Percentiles rank a stretch among this genome's conserved stretches.
phyloP scores from a whole-genome alignment of 352 stramenopile genomes.

The Phytophthora uliginosa region DNA sequence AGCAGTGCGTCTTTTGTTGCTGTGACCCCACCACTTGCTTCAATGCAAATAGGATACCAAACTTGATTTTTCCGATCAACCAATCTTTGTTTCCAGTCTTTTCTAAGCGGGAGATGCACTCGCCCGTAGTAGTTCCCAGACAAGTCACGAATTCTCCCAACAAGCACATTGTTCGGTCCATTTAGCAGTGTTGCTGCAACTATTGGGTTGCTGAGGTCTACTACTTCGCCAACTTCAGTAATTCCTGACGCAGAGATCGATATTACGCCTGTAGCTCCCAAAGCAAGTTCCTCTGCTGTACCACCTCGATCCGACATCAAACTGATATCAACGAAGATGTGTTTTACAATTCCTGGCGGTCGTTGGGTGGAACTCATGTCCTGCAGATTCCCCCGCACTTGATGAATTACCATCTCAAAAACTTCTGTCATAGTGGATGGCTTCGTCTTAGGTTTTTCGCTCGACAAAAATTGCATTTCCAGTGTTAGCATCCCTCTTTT shows the following conservation, averaged over 20 bases:
- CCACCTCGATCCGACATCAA: constrained; percentile 16
- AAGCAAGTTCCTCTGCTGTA: constrained; percentile 7
- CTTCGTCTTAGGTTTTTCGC: neutral
- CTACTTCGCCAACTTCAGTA: constrained; percentile 23
- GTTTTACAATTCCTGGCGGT: neutral
- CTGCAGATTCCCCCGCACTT: constrained; percentile 17
- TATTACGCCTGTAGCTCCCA: constrained; percentile 23
- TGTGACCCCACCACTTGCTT: neutral
- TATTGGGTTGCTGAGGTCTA: constrained; percentile 37
- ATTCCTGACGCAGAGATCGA: constrained; percentile 15
- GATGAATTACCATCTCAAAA: constrained; percentile 39
- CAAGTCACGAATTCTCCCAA: constrained; percentile 33
- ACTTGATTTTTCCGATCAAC: constrained; percentile 18
- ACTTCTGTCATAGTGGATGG: neutral
- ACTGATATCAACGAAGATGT: constrained; percentile 32
- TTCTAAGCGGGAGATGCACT: constrained; percentile 45
- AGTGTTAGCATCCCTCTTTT: constrained; percentile 39
- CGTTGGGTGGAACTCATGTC: neutral
- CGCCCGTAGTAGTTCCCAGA: constrained; percentile 22
- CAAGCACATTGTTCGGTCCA: constrained; percentile 23
- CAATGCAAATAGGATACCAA: constrained; percentile 20
- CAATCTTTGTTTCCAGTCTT: constrained; percentile 36
- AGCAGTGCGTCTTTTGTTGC: constrained; percentile 25
- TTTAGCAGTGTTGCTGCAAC: constrained; percentile 15
- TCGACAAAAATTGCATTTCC: constrained; percentile 47